Evolutionary conservation across 805 yeast species (phyloP).

Genomic region (Starmerella sirachaensis): DNA sequence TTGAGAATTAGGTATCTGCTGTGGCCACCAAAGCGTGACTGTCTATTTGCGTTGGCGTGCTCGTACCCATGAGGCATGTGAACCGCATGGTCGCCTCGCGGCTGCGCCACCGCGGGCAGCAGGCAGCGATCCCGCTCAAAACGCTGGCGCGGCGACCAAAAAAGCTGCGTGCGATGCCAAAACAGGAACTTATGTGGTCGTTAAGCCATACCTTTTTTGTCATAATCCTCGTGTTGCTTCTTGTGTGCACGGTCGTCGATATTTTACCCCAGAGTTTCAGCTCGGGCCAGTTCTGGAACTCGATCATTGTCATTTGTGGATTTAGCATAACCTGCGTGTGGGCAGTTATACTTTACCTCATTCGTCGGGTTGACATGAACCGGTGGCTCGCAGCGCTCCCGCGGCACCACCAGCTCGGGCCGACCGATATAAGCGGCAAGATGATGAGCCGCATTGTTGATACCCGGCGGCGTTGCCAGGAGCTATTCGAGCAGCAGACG

Average conservation of each 20-base stretch:
- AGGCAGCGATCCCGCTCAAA: no score
- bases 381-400: conserved; percentile 66
- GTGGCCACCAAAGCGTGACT: no score
- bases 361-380: conserved; percentile 47
- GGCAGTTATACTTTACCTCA: conserved; percentile 40
- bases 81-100: no score
- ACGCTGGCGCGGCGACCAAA: no score
- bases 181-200: no score
- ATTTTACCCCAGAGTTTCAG: conserved; percentile 53
- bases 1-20: no score
- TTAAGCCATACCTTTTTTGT: conserved; percentile 18
- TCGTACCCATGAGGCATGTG: no score
- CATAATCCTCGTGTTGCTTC: conserved; percentile 33
- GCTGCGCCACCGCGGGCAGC: no score
- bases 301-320: conserved; percentile 67
- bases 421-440: conserved; percentile 45
- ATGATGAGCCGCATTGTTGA: conserved; percentile 33
- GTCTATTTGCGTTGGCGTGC: no score
- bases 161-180: no score
- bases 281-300: conserved; percentile 57
- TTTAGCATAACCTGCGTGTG: conserved; percentile 48
- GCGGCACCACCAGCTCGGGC: conserved; percentile 55
- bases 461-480: conserved; percentile 27
- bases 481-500: conserved; percentile 12
- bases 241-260: conserved; percentile 69